Percentiles rank a stretch among this genome's conserved stretches.
These are phyloP conservation scores for Penicillium nucicola DNA, from an alignment of 495 filamentous ascomycete species.

Conservation along the genomic window DNA sequence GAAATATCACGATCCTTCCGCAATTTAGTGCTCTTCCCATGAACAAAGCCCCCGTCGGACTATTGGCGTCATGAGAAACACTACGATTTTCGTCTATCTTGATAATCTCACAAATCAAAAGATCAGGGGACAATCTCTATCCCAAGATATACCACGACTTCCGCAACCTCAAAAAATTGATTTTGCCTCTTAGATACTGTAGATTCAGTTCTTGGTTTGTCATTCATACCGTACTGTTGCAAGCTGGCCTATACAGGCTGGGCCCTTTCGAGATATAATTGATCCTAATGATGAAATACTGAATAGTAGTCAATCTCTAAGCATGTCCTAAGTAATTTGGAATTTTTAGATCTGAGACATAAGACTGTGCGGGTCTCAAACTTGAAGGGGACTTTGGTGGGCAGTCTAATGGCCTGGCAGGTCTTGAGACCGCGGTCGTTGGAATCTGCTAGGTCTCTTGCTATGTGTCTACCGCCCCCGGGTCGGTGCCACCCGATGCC, in stretches of 20 bases:
- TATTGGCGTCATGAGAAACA: neutral
- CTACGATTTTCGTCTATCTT: neutral
- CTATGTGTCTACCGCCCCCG: constrained; percentile 1
- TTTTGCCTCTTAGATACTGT: too few relatives aligned
- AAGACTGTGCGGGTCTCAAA: neutral
- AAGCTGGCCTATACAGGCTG: too few relatives aligned
- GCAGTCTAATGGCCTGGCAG: neutral
- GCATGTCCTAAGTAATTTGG: too few relatives aligned
- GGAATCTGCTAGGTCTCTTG: neutral
- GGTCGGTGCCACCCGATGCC: neutral
- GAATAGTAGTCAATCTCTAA: too few relatives aligned
- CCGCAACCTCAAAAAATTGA: neutral
- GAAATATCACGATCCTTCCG: neutral
- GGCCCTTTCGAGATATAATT: too few relatives aligned
- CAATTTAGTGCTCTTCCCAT: neutral
- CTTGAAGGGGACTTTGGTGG: neutral
- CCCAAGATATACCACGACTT: too few relatives aligned
- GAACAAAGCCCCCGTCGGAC: neutral
- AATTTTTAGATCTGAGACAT: neutral
- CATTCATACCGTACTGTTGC: too few relatives aligned
- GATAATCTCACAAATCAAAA: neutral
- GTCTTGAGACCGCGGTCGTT: constrained; percentile 5
- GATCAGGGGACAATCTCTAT: neutral
- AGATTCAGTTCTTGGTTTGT: too few relatives aligned
- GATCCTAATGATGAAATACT: too few relatives aligned